Evolutionary conservation across 495 filamentous ascomycete species (phyloP), one percentile per base, ranked within the genome.

Genomic region (Lentithecium fluviatile): DNA sequence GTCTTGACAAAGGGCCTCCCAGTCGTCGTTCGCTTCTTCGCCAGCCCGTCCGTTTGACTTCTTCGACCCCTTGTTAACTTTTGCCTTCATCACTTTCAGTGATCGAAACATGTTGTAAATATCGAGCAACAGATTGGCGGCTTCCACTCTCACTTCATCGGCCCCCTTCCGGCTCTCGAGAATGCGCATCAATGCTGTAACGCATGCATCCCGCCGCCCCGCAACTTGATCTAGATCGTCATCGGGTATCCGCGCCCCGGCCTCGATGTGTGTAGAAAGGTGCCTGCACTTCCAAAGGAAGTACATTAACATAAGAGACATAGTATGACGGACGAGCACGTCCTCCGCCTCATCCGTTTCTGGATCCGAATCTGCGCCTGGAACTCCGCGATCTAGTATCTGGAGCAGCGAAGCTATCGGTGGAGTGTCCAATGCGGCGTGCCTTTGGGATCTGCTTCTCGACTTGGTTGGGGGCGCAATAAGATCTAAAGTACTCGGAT

Each of bases 241-340:
- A 11, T 83, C 78, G 7, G 69, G 62, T 26, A 78, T 73, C 0
- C 77, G 47, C 23, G 85, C 78, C 24, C 75, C 77, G 10, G 76
- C 67, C 26, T 71, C 61, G 19, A 62, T 40, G 54, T 49, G 40
- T 2, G 19, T 40, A 0, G 59, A 37, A 17, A 60, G 48, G 32
- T 59, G 46, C 11, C 70, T 69, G 25, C 89, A 80, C 63, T 92
- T 91, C 94, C 94, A 98, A 85, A 95, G 89, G 73, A 96, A 94
- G 75, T 96, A 97, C 76, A 91, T 90, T 23, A 91, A 75, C 21
- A 88, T 72, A 6, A 85, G 79, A 61, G 86, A 85, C 61, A 91
- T 84, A 19, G 90, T 86, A 55, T 82, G 85, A 10, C 79, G 77
- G 6, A 91, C 83, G 50, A 94, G 74, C 58, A 91, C 86, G 57